Base-by-base conservation (phyloP, 352 stramenopile species). In the Globisporangium canariense region DNA sequence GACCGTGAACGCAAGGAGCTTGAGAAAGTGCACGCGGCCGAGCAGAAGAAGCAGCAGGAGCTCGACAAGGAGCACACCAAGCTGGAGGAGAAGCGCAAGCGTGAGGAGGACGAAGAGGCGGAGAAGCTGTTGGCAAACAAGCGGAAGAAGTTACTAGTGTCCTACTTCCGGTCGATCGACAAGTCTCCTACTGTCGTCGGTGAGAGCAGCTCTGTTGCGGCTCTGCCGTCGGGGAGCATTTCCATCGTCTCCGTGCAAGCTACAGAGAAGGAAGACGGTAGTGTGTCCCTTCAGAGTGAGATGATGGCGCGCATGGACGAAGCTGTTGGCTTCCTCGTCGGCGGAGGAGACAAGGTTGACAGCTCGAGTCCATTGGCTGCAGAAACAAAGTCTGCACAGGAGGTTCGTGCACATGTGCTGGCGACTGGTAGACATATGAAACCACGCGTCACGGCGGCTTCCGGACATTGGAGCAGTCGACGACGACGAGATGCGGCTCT, bases 41-140 rank as follows among this genome's bases (percentile, higher is more conserved):
- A 91, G 40, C 74, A 90, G 38, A 89, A 89, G 58, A 91, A 86
- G 53, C 66, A 64, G 4, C 63, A 79, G 20, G 78, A 87, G 18
- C 60, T 76, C 4, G 85, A 93, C 46, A 73, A 73, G 8, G 81
- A 90, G 34, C 75, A 79, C 1, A 79, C 79, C 0, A 90, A 89
- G 50, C 69, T 83, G 61, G 75, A 86, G 8, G 83, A 92, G 20
- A 85, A 90, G 51, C 71, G 76, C 5, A 85, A 86, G 49, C 76
- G 72, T 4, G 83, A 90, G 20, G 64, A 79, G 18, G 78, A 87
- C 49, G 55, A 58, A 3, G 77, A 86, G 28, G 79, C 74, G 2
- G 74, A 89, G 61, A 70, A 78, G 10, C 60, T 75, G 57, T 60
- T 75, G 32, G 70, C 78, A 0, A 66, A 73, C 40, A 92, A 92